Conservation (phyloP, 2,329 filamentous ascomycete species). For the Cordyceps farinosa region DNA sequence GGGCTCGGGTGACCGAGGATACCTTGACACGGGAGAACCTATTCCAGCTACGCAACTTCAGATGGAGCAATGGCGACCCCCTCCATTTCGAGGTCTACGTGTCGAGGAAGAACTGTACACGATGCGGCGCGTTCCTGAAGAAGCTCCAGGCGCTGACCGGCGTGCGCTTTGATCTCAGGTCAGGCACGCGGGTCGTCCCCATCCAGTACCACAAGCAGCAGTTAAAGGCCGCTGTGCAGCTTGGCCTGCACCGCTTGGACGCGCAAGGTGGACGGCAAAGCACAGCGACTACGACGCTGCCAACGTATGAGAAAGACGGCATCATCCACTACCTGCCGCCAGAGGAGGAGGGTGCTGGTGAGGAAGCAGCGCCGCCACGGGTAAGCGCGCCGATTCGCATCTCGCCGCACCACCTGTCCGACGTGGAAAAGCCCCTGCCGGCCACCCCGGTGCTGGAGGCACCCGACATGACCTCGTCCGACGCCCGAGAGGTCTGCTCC, state of each 20-base stretch:
- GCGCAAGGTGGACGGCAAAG: no score
- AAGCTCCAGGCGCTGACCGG: conserved; percentile 29
- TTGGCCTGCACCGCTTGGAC: no score
- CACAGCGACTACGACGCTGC: background rate
- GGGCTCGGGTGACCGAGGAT: conserved; percentile 26
- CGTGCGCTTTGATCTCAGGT: conserved; percentile 26
- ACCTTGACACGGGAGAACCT: conserved; percentile 25
- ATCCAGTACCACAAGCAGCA: background rate
- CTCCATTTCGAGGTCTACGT: conserved; percentile 35
- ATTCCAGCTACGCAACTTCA: conserved; percentile 21
- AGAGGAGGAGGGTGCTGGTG: fast-evolving
- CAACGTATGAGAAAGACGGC: conserved; percentile 1
- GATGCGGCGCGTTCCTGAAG: conserved; percentile 27
- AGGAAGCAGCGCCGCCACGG: background rate
- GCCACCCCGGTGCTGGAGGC: conserved; percentile 9
- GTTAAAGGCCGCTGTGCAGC: background rate
- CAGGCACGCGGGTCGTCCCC: conserved; percentile 26
- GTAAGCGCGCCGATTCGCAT: background rate
- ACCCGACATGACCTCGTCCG: background rate
- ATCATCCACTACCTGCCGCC: conserved; percentile 2
- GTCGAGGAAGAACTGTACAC: conserved; percentile 31
- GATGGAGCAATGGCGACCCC: conserved; percentile 27
- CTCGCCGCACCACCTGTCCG: background rate
- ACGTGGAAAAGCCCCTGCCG: conserved; percentile 15
- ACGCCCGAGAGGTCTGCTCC: background rate